Base-by-base conservation (phyloP, 805 yeast species). In the Pichia insulana region DNA sequence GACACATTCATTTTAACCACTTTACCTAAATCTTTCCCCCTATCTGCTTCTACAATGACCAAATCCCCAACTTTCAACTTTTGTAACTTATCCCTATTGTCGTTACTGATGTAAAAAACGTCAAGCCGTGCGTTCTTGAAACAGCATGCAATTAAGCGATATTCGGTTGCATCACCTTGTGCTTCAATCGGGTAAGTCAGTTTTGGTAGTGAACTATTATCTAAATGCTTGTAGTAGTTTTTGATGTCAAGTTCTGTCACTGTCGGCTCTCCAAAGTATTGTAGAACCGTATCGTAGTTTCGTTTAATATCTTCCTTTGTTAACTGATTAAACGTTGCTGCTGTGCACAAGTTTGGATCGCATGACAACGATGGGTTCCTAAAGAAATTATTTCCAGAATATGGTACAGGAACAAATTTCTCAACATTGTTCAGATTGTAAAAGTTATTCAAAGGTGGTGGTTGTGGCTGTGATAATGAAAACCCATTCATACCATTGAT, bases 101-200 rank as follows among this genome's bases (percentile, higher is more conserved):
- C 58, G 13, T 48, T 65, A 2, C 86, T 78, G 17, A 80, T 61
- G 55, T 75, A 77, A 54, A 83, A 86, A 8, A 85, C 86, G 59
- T 87, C 96, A 42, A 80, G 63, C 34, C 96, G 68, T 8, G 87
- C 85, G 25, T 81, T 77, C 58, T 88, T 87, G 65, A 87, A 87
- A 42, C 80, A 78, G 34, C 86, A 83, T 36, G 82, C 62, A 30
- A 78, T 73, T 42, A 84, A 67, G 45, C 64, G 65, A 40, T 52
- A 58, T 27, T 43, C 31, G 5, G 6, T 34, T 2, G 35, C 25
- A 11, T 32, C n/a, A n/a, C 16, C 18, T 12, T 17, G n/a, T 25
- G 27, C 15, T 19, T 39, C 42, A 5, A 32, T 32, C 18, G 33
- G 22, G 28, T 33, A 39, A 11, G 37, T 39, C n/a, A 39, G 27